Conservation (phyloP, 192 early-diverging fungal genomes). For the Entomortierella lignicola region DNA sequence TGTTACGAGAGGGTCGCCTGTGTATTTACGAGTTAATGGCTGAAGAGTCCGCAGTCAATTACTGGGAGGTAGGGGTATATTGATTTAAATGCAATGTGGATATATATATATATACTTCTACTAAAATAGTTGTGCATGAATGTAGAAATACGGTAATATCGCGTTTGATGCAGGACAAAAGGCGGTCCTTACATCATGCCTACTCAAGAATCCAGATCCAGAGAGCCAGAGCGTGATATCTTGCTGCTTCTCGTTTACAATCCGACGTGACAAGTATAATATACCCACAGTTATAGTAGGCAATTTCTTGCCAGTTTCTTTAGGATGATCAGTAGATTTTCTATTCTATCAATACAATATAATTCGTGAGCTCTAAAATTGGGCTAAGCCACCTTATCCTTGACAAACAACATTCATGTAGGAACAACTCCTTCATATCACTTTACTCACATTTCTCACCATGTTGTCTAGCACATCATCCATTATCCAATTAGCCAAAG, state of each 20-base stretch:
- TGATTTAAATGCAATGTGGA: background rate
- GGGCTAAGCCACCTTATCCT: no score
- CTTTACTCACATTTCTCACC: background rate
- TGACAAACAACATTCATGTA: background rate
- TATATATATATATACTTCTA: background rate
- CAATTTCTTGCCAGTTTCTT: conserved; percentile 45
- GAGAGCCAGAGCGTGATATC: conserved; percentile 65
- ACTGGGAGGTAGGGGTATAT: conserved; percentile 80
- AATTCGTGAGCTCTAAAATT: background rate
- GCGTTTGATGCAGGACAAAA: conserved; percentile 97
- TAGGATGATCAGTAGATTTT: background rate
- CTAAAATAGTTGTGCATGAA: background rate
- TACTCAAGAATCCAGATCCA: conserved; percentile 74
- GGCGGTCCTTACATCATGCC: conserved; percentile 93
- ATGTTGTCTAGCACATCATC: conserved; percentile 52
- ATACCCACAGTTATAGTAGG: conserved; percentile 63
- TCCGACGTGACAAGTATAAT: conserved; percentile 93
- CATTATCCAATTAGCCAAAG: conserved; percentile 57
- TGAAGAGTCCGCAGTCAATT: conserved; percentile 95
- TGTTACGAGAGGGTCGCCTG: conserved; percentile 75
- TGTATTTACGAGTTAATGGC: conserved; percentile 80
- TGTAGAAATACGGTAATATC: conserved; percentile 94
- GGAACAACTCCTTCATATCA: background rate
- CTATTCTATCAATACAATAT: background rate
- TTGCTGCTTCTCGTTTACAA: conserved; percentile 97